Evolutionary conservation across 257 asterid genomes (phyloP).

Genomic region (Salvia miltiorrhiza): DNA sequence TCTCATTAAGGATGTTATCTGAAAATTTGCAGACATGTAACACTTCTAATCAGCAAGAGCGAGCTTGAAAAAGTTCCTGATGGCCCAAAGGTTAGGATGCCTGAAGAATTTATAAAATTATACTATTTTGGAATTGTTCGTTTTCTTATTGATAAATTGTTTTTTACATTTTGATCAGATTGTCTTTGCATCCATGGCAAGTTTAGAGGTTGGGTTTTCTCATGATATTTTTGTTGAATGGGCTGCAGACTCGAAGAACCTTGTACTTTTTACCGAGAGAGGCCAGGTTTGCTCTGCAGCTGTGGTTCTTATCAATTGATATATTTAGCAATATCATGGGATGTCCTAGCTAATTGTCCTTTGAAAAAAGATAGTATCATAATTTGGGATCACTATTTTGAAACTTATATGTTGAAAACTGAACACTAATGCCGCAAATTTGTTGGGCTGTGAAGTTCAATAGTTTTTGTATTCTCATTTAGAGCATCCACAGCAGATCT

Average conservation of each 20-base stretch:
- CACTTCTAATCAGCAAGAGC: constrained; percentile 62
- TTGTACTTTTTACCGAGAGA: constrained; percentile 91
- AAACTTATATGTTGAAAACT: constrained; percentile 12
- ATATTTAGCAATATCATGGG: constrained; percentile 1
- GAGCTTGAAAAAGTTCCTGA: constrained; percentile 81
- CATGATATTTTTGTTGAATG: constrained; percentile 97
- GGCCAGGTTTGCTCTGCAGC: constrained; percentile 76
- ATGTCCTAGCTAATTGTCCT: constrained; percentile 1
- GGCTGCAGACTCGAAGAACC: constrained; percentile 96
- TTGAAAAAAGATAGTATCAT: constrained; percentile 7
- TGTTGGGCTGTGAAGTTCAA: constrained; percentile 17
- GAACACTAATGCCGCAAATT: neutral
- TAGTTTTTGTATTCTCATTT: constrained; percentile 12
- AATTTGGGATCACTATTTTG: constrained; percentile 18
- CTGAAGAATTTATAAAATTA: constrained; percentile 10
- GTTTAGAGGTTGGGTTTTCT: constrained; percentile 94
- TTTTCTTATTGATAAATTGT: constrained; percentile 20
- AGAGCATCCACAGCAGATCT: no score
- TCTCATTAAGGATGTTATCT: constrained; percentile 28
- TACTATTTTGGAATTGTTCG: constrained; percentile 21
- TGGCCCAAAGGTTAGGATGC: constrained; percentile 77
- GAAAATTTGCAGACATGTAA: constrained; percentile 63
- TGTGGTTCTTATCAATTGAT: constrained; percentile 22
- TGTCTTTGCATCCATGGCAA: constrained; percentile 95
- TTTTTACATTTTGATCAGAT: constrained; percentile 47